A percentile compares a stretch with the other conserved stretches of the same genome.
These are phyloP conservation scores for Emmonsiellopsis sp. DNA, from an alignment of 2,329 filamentous ascomycete genomes.

Conservation along the genomic window DNA sequence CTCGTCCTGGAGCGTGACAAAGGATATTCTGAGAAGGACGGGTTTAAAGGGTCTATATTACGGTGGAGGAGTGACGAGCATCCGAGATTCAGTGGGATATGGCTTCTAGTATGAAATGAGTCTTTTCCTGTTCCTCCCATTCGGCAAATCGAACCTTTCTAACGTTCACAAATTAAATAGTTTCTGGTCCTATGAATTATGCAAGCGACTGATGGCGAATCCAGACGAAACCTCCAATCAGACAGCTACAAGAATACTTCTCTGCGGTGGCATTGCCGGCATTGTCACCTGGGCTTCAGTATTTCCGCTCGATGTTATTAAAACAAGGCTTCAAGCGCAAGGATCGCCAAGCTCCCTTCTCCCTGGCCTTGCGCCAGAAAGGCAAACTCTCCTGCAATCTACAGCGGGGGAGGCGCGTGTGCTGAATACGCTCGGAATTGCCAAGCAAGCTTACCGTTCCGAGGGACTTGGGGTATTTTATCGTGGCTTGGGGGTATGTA, in stretches of 20 bases:
- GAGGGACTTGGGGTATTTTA: constrained; percentile 60
- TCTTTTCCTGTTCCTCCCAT: background rate
- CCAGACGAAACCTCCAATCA: constrained; percentile 39
- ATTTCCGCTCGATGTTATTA: constrained; percentile 86
- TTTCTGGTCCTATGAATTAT: constrained; percentile 85
- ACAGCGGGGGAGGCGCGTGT: constrained; percentile 12
- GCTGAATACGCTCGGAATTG: constrained; percentile 53
- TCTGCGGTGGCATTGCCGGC: constrained; percentile 82
- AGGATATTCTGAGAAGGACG: constrained; percentile 50
- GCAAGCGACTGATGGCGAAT: constrained; percentile 49
- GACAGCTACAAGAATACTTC: constrained; percentile 54
- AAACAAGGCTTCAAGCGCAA: constrained; percentile 84
- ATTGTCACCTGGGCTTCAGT: constrained; percentile 83
- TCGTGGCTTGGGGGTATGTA: constrained; percentile 69
- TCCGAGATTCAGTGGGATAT: constrained; percentile 85
- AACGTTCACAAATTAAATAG: constrained; percentile 23
- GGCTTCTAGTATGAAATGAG: constrained; percentile 65
- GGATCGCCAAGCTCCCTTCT: constrained; percentile 11
- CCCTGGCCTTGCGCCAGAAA: constrained; percentile 11
- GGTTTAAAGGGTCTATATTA: constrained; percentile 65
- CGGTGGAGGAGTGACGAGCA: constrained; percentile 70
- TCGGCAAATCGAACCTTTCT: background rate
- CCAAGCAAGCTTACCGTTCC: constrained; percentile 55
- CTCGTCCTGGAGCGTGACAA: constrained; percentile 57
- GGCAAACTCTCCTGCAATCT: constrained; percentile 16